These are phyloP conservation scores for Syzygium grande DNA, from an alignment of 345 rosid species.

Conservation along the genomic window DNA sequence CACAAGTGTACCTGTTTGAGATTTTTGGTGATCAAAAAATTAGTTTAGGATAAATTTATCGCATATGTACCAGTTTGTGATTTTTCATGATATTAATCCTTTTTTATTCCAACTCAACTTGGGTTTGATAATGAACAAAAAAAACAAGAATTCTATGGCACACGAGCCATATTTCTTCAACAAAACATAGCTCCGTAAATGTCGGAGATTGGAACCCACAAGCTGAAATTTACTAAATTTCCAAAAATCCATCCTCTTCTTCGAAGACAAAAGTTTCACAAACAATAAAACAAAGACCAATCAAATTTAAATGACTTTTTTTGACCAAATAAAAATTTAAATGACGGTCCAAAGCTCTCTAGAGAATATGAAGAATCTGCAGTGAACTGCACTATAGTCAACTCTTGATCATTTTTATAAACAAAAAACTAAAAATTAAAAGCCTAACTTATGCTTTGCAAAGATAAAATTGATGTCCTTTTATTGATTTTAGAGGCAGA, in stretches of 20 bases:
- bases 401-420: too few relatives aligned
- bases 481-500: too few relatives aligned
- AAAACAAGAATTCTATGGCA: neutral
- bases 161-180: neutral
- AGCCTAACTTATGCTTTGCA: too few relatives aligned
- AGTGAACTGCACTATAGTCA: neutral
- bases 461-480: too few relatives aligned
- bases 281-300: neutral
- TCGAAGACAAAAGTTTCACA: neutral
- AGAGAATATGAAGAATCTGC: neutral
- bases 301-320: neutral
- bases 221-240: neutral
- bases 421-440: too few relatives aligned
- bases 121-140: neutral
- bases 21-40: too few relatives aligned
- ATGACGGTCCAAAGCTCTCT: neutral
- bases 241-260: neutral
- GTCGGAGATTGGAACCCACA: neutral
- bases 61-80: too few relatives aligned
- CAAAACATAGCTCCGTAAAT: neutral
- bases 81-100: too few relatives aligned
- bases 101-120: too few relatives aligned
- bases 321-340: too few relatives aligned
- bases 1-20: too few relatives aligned
- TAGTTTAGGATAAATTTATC: too few relatives aligned